A percentile compares a stretch with the other conserved stretches of the same genome.
These are phyloP conservation scores for Kingdonia uniflora DNA, from an alignment of 164 flowering plant genomes.

Conservation along the genomic window DNA sequence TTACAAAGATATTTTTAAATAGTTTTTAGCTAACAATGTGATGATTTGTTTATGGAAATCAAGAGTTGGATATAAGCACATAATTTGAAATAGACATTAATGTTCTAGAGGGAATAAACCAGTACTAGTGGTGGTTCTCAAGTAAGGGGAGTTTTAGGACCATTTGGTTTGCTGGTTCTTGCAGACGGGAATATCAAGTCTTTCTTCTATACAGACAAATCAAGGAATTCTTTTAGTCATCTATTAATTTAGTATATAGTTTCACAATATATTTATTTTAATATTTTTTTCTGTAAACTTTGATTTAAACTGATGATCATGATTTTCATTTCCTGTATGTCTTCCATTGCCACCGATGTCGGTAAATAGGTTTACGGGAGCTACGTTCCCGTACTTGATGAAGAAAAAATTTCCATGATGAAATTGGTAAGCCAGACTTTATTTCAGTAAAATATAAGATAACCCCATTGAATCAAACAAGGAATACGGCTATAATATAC, in stretches of 20 bases:
- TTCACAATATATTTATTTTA: no score
- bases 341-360: slow-evolving; percentile 39
- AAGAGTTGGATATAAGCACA: slow-evolving; percentile 61
- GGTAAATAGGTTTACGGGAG: slow-evolving; percentile 45
- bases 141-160: slow-evolving; percentile 61
- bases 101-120: slow-evolving; percentile 31
- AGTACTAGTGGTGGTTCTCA: slow-evolving; percentile 46
- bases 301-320: no score
- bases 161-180: slow-evolving; percentile 75
- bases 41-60: neutral
- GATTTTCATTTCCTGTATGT: no score
- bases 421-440: slow-evolving; percentile 38
- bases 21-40: neutral
- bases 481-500: no score
- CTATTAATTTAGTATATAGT: no score
- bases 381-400: slow-evolving; percentile 54
- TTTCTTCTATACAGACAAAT: slow-evolving; percentile 64
- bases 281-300: no score
- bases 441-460: no score
- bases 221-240: slow-evolving; percentile 52
- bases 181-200: slow-evolving; percentile 43
- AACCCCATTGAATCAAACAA: no score
- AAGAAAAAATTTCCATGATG: slow-evolving; percentile 52
- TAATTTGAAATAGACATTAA: slow-evolving; percentile 55
- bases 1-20: neutral